Conservation (phyloP, 371 early-diverging fungal species). For the Saksenaea oblongispora region DNA sequence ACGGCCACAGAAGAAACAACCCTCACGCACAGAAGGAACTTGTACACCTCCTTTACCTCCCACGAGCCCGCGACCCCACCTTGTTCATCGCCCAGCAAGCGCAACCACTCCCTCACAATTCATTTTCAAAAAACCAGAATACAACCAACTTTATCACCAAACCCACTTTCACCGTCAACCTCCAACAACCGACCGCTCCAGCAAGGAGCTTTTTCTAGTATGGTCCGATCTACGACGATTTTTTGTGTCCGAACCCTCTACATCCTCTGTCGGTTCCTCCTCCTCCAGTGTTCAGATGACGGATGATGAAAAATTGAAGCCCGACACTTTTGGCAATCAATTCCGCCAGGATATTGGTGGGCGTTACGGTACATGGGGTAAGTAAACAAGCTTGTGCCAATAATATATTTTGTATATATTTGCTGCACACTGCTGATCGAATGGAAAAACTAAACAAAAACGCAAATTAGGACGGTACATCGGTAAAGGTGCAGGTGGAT, state of each 20-base stretch:
- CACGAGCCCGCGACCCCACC: constrained; percentile 15
- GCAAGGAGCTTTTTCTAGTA: constrained; percentile 15
- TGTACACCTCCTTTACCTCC: constrained; percentile 1
- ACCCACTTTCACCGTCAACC: constrained; percentile 39
- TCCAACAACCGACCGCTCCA: background rate
- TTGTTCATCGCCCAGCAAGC: constrained; percentile 21
- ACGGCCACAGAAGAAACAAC: background rate
- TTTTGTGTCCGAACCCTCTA: constrained; percentile 20
- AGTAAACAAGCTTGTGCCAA: background rate
- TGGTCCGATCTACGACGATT: constrained; percentile 32
- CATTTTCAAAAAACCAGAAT: constrained; percentile 42
- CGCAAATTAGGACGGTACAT: constrained; percentile 57
- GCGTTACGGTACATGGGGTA: constrained; percentile 37
- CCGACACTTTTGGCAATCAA: constrained; percentile 27
- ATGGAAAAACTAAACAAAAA: background rate
- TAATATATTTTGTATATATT: background rate
- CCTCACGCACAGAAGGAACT: background rate
- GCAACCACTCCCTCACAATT: constrained; percentile 37
- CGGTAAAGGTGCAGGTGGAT: constrained; percentile 79
- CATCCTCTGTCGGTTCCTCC: constrained; percentile 14
- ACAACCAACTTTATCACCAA: constrained; percentile 36
- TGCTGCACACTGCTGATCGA: constrained; percentile 1
- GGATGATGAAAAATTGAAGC: background rate
- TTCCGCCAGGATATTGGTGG: constrained; percentile 29
- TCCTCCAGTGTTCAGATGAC: background rate